phyloP scores from a whole-genome alignment of 371 early-diverging fungal genomes.

The Rhizomucor pusillus region DNA sequence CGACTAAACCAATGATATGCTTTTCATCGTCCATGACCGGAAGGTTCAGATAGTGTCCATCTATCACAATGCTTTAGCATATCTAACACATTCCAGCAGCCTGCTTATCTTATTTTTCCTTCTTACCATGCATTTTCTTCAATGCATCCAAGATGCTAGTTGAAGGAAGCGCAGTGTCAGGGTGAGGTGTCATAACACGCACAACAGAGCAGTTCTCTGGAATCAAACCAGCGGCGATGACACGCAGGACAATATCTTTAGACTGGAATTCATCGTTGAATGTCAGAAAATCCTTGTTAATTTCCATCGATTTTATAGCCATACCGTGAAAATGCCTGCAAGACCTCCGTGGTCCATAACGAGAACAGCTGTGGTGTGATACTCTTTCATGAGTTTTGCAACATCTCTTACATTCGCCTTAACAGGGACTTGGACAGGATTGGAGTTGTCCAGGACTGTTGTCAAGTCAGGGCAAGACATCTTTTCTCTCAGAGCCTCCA shows the following conservation, averaged over 20 bases:
- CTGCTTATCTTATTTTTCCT: not conserved
- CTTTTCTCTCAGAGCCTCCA: conserved; percentile 63
- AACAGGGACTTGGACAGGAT: conserved; percentile 64
- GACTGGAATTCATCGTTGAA: conserved; percentile 13
- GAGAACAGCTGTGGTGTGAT: conserved; percentile 82
- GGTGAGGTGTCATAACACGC: conserved; percentile 21
- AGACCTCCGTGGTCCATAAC: conserved; percentile 76
- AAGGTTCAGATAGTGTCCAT: conserved; percentile 93
- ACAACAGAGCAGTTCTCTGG: conserved; percentile 69
- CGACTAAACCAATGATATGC: conserved; percentile 87
- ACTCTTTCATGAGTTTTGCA: conserved; percentile 80
- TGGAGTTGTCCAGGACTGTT: conserved; percentile 58
- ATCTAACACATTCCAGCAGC: not conserved
- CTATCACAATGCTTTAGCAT: conserved; percentile 47
- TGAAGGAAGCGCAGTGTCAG: conserved; percentile 66
- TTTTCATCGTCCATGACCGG: conserved; percentile 85
- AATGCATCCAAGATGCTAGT: conserved; percentile 91
- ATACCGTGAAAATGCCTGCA: conserved; percentile 87
- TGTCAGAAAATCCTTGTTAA: not conserved
- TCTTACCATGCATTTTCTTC: conserved; percentile 71
- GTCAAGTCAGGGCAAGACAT: conserved; percentile 84
- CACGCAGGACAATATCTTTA: conserved; percentile 87
- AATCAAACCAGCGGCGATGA: conserved; percentile 86
- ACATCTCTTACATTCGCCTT: conserved; percentile 86
- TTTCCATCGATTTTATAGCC: conserved; percentile 52